Percentiles rank a stretch among this genome's conserved stretches.
These are phyloP conservation scores for Venturia carpophila DNA, from an alignment of 2,329 filamentous ascomycete species.

Conservation along the genomic window DNA sequence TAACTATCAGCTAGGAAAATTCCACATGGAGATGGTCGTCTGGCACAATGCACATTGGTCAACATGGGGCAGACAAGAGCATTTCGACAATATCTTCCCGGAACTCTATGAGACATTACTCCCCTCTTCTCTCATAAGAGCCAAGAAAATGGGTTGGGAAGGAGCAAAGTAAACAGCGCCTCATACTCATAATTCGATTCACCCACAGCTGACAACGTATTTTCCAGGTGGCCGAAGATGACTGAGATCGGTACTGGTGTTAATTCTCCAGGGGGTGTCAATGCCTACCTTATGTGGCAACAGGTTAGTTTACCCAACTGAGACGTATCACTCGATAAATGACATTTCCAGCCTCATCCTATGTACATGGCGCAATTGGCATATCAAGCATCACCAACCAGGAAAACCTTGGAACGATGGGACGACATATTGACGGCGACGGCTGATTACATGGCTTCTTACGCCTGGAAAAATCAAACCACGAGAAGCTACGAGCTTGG, in stretches of 20 bases:
- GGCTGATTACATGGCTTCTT: not conserved
- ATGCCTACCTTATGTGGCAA: not conserved
- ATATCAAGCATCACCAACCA: not conserved
- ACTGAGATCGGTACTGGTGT: not conserved
- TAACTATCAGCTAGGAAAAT: not conserved
- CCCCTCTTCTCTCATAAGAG: not conserved
- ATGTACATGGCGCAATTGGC: not conserved
- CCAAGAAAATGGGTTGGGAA: not conserved
- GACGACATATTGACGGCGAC: not conserved
- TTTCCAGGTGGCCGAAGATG: constrained; percentile 1
- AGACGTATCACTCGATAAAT: not conserved
- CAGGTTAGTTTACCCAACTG: not conserved
- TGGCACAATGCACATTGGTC: not conserved
- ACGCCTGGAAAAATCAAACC: not conserved
- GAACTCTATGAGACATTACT: constrained; percentile 1
- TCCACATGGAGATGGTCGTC: not conserved
- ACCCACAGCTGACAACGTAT: not conserved
- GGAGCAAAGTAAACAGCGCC: not conserved
- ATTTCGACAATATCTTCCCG: not conserved
- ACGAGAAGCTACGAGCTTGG: not conserved
- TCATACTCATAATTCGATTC: not conserved
- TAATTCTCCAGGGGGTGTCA: not conserved
- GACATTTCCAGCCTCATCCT: not conserved
- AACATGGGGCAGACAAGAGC: constrained; percentile 1
- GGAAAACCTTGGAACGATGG: not conserved